Base-by-base conservation (phyloP, 352 stramenopile genomes). In the Pythium aristosporum region DNA sequence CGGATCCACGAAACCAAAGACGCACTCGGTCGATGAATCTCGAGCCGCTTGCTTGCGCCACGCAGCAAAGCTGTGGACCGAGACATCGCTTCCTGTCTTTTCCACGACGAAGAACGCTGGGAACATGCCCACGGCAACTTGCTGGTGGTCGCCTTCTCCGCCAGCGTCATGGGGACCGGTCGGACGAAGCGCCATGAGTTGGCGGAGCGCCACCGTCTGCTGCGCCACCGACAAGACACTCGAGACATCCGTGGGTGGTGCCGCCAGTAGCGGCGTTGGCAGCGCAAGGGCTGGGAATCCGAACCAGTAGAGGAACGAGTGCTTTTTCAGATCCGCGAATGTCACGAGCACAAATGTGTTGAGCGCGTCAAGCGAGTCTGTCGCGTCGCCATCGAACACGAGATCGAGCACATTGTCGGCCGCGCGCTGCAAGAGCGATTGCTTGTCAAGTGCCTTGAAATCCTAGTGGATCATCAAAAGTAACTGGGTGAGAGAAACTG, bases 251-350 rank as follows among this genome's bases (percentile, higher is more conserved):
- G 54, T 28, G 5, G 78, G 65, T 8, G 65, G 28, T 30, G 57
- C 66, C 36, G 73, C 76, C 23, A 80, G 51, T 34, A 87, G 81
- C 15, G 81, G 34, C 7, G 59, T 50, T 2, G 72, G 62, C 16
- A 79, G 76, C 13, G 74, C 77, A 8, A 97, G 59, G 8, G 88
- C 91, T 18, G 92, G 91, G 59, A 98, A 98, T 8, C 77, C 90
- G 48, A 97, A 97, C 91, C 94, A 98, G 71, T 98, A 98, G 42
- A 97, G 61, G 67, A 97, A 98, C 67, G 79, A 85, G 68, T 98
- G 93, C 55, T 85, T 89, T 75, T 98, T 98, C 23, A 98, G 68
- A 59, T 98, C 94, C 15, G 92, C 92, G 69, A 97, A 98, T 6
- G 85, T 93, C 55, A 97, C 54, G 18, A 97, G 67, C 13, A 97